A percentile compares a stretch with the other conserved stretches of the same genome.
Conservation (phyloP, 306 rosid species). For the Dryas octopetala region DNA sequence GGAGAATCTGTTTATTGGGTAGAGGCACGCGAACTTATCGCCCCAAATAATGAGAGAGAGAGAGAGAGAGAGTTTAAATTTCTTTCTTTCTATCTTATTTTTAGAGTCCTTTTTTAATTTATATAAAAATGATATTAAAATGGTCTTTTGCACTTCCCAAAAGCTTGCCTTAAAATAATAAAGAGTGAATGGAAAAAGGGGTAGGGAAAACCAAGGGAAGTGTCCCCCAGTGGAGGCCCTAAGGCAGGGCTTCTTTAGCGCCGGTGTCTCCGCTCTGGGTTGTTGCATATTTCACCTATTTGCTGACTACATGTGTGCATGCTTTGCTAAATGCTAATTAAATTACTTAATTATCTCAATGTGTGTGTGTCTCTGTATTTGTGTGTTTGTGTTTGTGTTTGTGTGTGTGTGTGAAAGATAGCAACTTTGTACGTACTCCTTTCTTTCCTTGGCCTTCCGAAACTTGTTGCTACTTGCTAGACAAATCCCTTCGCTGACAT, state of each 20-base stretch:
- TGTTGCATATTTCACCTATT: slow-evolving; percentile 23
- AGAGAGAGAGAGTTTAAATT: slow-evolving; percentile 17
- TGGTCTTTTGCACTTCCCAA: slow-evolving; percentile 57
- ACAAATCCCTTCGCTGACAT: slow-evolving; percentile 64
- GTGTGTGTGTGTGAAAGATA: slow-evolving; percentile 22
- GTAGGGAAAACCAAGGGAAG: slow-evolving; percentile 70
- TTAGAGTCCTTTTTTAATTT: background rate
- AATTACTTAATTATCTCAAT: background rate
- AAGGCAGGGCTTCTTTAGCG: slow-evolving; percentile 90
- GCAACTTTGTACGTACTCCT: slow-evolving; percentile 38
- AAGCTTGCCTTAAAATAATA: slow-evolving; percentile 17
- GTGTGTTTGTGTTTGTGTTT: slow-evolving; percentile 25
- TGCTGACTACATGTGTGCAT: background rate
- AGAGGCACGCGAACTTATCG: slow-evolving; percentile 91
- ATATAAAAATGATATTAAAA: background rate
- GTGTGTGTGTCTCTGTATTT: slow-evolving; percentile 6
- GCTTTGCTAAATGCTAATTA: background rate
- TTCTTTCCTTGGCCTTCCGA: slow-evolving; percentile 18
- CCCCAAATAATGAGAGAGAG: slow-evolving; percentile 68
- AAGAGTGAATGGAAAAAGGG: slow-evolving; percentile 19
- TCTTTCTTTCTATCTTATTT: background rate
- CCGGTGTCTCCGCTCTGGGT: slow-evolving; percentile 90
- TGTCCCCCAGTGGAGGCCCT: slow-evolving; percentile 72
- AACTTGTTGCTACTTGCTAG: slow-evolving; percentile 52
- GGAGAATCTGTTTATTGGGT: slow-evolving; percentile 65